Conservation (phyloP, 164 flowering plant species). For the Tinospora cordifolia region DNA sequence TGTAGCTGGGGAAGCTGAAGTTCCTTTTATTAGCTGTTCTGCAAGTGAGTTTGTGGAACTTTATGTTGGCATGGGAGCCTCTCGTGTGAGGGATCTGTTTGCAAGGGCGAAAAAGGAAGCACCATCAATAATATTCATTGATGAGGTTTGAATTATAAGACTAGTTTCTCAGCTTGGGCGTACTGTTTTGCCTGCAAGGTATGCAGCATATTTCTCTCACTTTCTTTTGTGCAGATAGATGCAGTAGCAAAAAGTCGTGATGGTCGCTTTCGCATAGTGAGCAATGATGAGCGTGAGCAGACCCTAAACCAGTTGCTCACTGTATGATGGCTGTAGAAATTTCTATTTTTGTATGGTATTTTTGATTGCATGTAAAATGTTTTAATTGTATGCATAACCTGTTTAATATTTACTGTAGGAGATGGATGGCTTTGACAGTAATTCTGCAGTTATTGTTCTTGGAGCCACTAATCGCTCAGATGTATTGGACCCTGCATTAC, state of each 20-base stretch:
- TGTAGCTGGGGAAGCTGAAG: constrained; percentile 98
- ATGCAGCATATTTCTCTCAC: background rate
- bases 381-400: constrained; percentile 4
- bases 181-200: background rate
- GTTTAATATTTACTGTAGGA: constrained; percentile 47
- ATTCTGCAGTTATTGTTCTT: constrained; percentile 91
- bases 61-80: constrained; percentile 99
- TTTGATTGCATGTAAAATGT: background rate
- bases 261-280: constrained; percentile 79
- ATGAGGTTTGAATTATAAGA: constrained; percentile 52
- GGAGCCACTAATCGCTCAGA: constrained; percentile 96
- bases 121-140: constrained; percentile 94
- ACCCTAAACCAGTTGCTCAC: constrained; percentile 94
- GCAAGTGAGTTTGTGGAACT: constrained; percentile 97
- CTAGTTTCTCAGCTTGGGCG: background rate
- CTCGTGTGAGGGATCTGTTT: constrained; percentile 94
- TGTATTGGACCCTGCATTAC: constrained; percentile 95
- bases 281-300: constrained; percentile 97
- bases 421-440: constrained; percentile 99
- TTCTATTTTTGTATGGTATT: constrained; percentile 1
- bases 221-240: constrained; percentile 61
- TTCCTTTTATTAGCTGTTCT: constrained; percentile 94
- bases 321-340: constrained; percentile 33
- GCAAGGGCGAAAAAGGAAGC: constrained; percentile 95
- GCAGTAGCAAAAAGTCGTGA: constrained; percentile 99